These are phyloP conservation scores for Yarrowia hollandica DNA, from an alignment of 805 yeast species.

Conservation along the genomic window DNA sequence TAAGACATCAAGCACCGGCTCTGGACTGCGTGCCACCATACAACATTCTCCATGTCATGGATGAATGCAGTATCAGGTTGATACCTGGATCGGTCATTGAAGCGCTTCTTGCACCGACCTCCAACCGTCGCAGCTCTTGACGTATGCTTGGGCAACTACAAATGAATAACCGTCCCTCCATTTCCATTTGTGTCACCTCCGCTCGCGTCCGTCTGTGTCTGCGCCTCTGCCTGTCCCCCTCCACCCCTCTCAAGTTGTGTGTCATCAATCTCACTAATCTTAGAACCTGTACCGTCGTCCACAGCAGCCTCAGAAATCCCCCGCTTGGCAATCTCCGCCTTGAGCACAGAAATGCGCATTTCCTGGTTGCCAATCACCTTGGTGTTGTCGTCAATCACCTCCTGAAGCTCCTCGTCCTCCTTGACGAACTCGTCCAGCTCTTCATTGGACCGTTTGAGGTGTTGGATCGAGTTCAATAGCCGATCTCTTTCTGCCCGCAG, in stretches of 20 bases:
- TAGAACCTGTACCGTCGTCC: too few relatives aligned
- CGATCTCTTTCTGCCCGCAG: constrained; percentile 35
- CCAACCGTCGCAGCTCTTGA: too few relatives aligned
- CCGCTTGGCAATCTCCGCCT: not conserved
- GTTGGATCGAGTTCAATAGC: constrained; percentile 38
- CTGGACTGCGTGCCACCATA: too few relatives aligned
- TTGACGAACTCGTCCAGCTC: constrained; percentile 34
- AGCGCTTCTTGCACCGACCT: too few relatives aligned
- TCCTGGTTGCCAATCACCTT: constrained; percentile 3
- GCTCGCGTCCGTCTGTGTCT: not conserved
- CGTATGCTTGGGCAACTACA: too few relatives aligned
- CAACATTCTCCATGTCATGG: too few relatives aligned
- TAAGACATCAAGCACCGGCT: too few relatives aligned
- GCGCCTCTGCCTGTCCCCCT: not conserved
- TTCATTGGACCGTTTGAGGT: constrained; percentile 38
- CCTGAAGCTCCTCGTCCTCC: constrained; percentile 31
- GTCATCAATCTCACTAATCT: too few relatives aligned
- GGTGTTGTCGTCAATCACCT: constrained; percentile 19
- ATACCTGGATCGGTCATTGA: too few relatives aligned
- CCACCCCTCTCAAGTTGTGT: too few relatives aligned
- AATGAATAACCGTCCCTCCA: not conserved
- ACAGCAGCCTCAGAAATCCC: constrained; percentile 1
- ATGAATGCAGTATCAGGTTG: too few relatives aligned
- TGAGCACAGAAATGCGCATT: not conserved
- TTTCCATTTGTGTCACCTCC: too few relatives aligned